Percentiles rank a stretch among this genome's conserved stretches.
These are phyloP conservation scores for Domatiomyces catenatus DNA, from an alignment of 2,329 filamentous ascomycete genomes.

Conservation along the genomic window DNA sequence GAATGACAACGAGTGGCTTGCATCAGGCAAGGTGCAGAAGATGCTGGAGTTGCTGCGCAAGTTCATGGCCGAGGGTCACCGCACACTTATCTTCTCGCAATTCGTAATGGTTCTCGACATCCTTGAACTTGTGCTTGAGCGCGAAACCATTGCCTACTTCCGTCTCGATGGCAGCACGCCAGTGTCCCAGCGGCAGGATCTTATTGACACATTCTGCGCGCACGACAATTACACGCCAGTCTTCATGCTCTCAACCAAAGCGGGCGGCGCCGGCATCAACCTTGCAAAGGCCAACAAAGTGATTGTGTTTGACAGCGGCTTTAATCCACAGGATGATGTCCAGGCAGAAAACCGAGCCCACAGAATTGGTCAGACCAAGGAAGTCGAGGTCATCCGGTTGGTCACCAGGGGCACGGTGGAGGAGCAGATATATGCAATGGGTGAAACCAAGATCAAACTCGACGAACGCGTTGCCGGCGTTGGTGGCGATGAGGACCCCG, in stretches of 20 bases:
- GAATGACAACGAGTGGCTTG: conserved; percentile 49
- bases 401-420: conserved; percentile 74
- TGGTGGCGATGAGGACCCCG: conserved; percentile 36
- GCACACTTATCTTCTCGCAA: conserved; percentile 80
- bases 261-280: conserved; percentile 94
- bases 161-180: conserved; percentile 75
- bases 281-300: conserved; percentile 93
- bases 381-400: conserved; percentile 79
- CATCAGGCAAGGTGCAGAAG: conserved; percentile 71
- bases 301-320: conserved; percentile 90
- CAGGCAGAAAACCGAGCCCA: conserved; percentile 96
- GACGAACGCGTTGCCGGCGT: conserved; percentile 58
- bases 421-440: conserved; percentile 81
- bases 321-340: conserved; percentile 96
- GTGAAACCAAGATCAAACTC: conserved; percentile 81
- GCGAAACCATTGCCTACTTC: conserved; percentile 58
- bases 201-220: conserved; percentile 71
- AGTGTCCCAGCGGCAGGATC: conserved; percentile 66
- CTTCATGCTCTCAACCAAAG: conserved; percentile 84
- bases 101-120: conserved; percentile 89
- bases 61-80: conserved; percentile 68
- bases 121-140: conserved; percentile 64
- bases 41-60: conserved; percentile 57
- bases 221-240: conserved; percentile 62
- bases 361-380: conserved; percentile 75